Evolutionary conservation across 768 basidiomycete species (phyloP), one percentile per base, ranked within the genome.

Genomic region (Lactifluus volemus): DNA sequence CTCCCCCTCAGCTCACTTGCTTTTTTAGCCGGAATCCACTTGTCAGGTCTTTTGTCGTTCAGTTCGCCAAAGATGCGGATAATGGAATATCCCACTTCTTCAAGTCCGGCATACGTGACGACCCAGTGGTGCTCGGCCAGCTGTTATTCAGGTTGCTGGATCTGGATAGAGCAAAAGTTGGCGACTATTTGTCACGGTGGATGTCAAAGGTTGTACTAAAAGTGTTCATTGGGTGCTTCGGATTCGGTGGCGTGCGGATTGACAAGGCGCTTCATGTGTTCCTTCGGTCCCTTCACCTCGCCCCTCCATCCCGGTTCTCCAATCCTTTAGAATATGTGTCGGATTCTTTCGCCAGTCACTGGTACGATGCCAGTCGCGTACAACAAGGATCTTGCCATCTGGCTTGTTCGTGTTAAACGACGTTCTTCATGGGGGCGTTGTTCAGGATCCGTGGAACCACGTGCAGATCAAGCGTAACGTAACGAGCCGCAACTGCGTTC

Each of bases 181-280:
- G 95, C 41, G 84, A 89, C 63, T 95, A 92, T 73, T 79, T 99
- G 8, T 82, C 86, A 3, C 80, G 81, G 68, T 81, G 84, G 67
- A 77, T 85, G 36, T 88, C 89, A 56, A 88, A 86, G 69, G 73
- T 80, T 48, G 84, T 92, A 36, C 77, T 98, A 48, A 87, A 86
- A 68, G 82, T 88, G 14, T 99, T 86, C 72, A 77, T 98, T 61
- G 93, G 93, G 69, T 82, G 82, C 60, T 98, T 98, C 73, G 85
- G 90, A 32, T 92, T 97, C 70, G 75, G 81, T 2, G 88, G 89
- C 9, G 74, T 96, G 49, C 78, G 91, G 64, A 82, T 98, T 61
- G 94, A 98, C 75, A 85, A 86, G 63, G 94, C 94, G 10, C 77
- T 99, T 57, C 84, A 96, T 55, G 82, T 87, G 52, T 98, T 98